Conservation (phyloP, 108 stramenopile species). For the Cylindrotheca closterium region DNA sequence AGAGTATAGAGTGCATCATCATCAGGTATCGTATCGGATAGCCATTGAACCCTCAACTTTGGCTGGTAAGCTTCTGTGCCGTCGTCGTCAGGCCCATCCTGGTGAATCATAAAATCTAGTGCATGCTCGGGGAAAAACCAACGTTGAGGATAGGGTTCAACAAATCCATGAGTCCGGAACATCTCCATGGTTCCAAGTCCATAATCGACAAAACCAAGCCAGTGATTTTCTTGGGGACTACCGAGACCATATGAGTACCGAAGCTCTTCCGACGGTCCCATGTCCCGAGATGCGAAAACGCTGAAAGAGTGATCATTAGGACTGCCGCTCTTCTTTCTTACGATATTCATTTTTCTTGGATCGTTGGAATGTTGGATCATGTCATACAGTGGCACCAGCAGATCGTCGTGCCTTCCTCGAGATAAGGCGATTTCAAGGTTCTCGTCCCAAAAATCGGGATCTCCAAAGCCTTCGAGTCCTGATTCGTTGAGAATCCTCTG, state of each 20-base stretch:
- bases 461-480: not conserved
- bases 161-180: conserved; percentile 75
- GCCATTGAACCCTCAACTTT: not conserved
- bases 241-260: conserved; percentile 45
- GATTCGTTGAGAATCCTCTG: no score
- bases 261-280: conserved; percentile 63
- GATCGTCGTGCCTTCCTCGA: not conserved
- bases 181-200: conserved; percentile 56
- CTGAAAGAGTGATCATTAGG: conserved; percentile 8
- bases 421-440: not conserved
- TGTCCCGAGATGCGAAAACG: conserved; percentile 27
- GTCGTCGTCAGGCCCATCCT: not conserved
- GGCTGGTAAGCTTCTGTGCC: not conserved
- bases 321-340: not conserved
- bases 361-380: conserved; percentile 33
- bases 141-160: conserved; percentile 74
- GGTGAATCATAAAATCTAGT: not conserved
- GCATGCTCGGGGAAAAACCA: conserved; percentile 51
- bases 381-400: conserved; percentile 15
- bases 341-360: conserved; percentile 25
- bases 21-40: not conserved
- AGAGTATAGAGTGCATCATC: not conserved
- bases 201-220: conserved; percentile 12
- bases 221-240: not conserved
- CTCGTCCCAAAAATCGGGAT: not conserved